Evolutionary conservation across 106 monocot genomes (phyloP).

Genomic region (Iris macrosiphon): DNA sequence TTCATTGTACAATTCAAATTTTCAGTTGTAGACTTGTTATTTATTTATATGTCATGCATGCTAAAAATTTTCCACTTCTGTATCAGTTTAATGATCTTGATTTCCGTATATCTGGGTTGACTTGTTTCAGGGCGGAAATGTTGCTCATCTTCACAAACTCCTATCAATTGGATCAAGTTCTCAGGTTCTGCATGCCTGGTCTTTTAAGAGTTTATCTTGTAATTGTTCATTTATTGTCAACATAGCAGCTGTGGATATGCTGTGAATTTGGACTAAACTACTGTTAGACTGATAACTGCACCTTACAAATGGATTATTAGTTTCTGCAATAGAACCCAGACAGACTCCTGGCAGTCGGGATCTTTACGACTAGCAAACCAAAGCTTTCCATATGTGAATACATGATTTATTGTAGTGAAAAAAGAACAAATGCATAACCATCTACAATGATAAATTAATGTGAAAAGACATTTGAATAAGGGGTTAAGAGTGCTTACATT

Average conservation of each 20-base stretch:
- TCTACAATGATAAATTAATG: no score
- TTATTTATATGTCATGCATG: not conserved
- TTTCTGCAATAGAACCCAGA: no score
- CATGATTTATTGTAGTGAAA: no score
- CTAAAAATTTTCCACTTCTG: no score
- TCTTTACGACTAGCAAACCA: no score
- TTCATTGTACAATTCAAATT: not conserved
- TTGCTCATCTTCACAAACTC: constrained; percentile 81
- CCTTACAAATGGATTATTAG: no score
- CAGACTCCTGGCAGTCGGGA: no score
- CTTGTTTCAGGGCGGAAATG: constrained; percentile 80
- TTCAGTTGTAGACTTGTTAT: not conserved
- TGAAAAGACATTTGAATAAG: not conserved
- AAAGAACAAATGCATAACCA: no score
- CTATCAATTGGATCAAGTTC: constrained; percentile 87
- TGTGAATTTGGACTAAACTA: no score
- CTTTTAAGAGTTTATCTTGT: not conserved
- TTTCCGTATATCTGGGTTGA: not conserved
- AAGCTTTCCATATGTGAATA: no score
- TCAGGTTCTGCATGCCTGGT: constrained; percentile 42
- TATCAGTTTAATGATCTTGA: not conserved
- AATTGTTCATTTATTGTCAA: constrained; percentile 1
- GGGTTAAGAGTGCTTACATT: not conserved
- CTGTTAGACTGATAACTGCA: no score
- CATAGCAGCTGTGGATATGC: no score